Conservation (phyloP, 768 basidiomycete species). For the Butyriboletus loyo region DNA sequence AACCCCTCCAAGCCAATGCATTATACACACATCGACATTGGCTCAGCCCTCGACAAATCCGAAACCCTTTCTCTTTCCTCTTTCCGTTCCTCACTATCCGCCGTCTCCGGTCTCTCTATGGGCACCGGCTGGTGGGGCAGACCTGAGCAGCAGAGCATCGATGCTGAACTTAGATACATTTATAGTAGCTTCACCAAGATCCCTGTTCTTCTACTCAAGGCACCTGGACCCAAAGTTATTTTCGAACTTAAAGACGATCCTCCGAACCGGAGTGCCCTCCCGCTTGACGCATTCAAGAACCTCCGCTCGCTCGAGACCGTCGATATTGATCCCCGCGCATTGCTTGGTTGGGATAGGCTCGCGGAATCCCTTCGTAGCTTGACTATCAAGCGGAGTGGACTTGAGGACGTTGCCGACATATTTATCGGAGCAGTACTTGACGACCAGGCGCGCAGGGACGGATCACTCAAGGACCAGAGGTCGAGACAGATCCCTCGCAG, state of each 20-base stretch:
- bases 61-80: conserved; percentile 75
- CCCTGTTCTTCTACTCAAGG: conserved; percentile 67
- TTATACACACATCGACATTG: conserved; percentile 54
- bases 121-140: conserved; percentile 72
- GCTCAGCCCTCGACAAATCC: conserved; percentile 54
- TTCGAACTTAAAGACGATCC: conserved; percentile 66
- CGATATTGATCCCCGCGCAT: conserved; percentile 77
- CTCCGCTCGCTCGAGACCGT: conserved; percentile 69
- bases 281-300: conserved; percentile 83
- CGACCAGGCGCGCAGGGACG: conserved; percentile 64
- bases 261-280: conserved; percentile 71
- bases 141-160: conserved; percentile 54
- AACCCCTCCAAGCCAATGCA: conserved; percentile 74
- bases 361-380: conserved; percentile 68
- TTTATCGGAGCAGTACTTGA: conserved; percentile 76
- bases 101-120: conserved; percentile 72
- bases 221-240: conserved; percentile 64
- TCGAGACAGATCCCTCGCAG: conserved; percentile 43
- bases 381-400: conserved; percentile 73
- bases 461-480: conserved; percentile 46
- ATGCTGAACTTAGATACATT: conserved; percentile 78
- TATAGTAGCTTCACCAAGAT: conserved; percentile 90
- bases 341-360: conserved; percentile 83
- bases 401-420: conserved; percentile 77
- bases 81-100: conserved; percentile 72